Percentiles rank a stretch among this genome's conserved stretches.
Evolutionary conservation across 2,329 filamentous ascomycete species (phyloP).

Genomic region (Trichoderma hamatum): DNA sequence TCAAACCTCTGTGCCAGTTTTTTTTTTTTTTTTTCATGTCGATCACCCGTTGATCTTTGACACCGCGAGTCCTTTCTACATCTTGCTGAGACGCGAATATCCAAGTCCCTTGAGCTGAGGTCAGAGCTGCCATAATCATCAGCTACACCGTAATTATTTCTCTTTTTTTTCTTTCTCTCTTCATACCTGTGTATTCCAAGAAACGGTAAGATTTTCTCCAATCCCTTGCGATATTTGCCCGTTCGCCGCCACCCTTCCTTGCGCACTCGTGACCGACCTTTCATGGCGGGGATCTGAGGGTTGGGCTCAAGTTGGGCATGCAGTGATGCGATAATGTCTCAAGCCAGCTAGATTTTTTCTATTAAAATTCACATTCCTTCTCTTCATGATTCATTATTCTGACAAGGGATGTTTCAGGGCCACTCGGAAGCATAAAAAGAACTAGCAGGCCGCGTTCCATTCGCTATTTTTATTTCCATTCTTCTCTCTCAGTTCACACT

Average conservation of each 20-base stretch:
- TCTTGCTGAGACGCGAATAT: neutral
- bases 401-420: neutral
- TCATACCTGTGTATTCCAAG: neutral
- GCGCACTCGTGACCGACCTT: slow-evolving; percentile 23
- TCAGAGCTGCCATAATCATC: neutral
- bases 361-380: neutral
- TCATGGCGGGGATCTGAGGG: slow-evolving; percentile 16
- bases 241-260: slow-evolving; percentile 13
- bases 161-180: neutral
- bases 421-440: neutral
- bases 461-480: neutral
- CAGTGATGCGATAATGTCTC: slow-evolving; percentile 12
- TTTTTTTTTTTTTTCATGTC: neutral
- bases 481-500: neutral
- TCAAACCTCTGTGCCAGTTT: neutral
- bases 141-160: neutral
- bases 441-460: neutral
- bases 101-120: neutral
- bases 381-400: slow-evolving; percentile 1
- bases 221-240: slow-evolving; percentile 22
- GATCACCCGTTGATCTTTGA: neutral
- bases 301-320: slow-evolving; percentile 24
- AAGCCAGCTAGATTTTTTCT: neutral
- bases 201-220: neutral
- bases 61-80: neutral